Evolutionary conservation across 305 asterid species (phyloP).

Genomic region (Andrographis paniculata): DNA sequence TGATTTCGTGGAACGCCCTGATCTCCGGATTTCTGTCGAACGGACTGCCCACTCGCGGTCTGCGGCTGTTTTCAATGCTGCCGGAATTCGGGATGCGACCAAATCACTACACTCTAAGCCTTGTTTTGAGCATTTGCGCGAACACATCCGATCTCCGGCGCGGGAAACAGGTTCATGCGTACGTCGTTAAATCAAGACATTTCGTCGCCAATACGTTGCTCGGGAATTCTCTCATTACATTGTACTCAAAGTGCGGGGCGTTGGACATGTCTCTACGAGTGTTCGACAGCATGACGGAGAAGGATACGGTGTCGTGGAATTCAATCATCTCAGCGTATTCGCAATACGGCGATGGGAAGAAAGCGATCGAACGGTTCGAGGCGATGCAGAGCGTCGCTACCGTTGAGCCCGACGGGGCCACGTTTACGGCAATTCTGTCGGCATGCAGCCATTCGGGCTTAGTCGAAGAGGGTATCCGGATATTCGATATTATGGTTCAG

Average conservation of each 20-base stretch:
- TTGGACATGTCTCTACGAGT: conserved; percentile 43
- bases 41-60: conserved; percentile 44
- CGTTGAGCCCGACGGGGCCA: conserved; percentile 54
- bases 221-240: conserved; percentile 54
- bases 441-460: conserved; percentile 88
- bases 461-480: conserved; percentile 44
- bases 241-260: conserved; percentile 68
- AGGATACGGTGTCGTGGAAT: conserved; percentile 69
- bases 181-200: conserved; percentile 36
- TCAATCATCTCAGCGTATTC: conserved; percentile 67
- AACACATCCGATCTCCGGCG: conserved; percentile 41
- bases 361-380: conserved; percentile 59
- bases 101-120: conserved; percentile 63
- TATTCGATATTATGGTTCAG: conserved; percentile 51
- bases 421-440: conserved; percentile 72
- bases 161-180: conserved; percentile 63
- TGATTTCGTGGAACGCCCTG: conserved; percentile 88
- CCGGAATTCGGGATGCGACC: conserved; percentile 33
- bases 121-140: conserved; percentile 56
- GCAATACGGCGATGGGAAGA: conserved; percentile 63
- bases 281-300: conserved; percentile 37
- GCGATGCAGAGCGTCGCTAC: conserved; percentile 33
- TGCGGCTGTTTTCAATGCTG: conserved; percentile 37
- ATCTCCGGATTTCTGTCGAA: conserved; percentile 54
- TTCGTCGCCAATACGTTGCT: conserved; percentile 39